A percentile compares a stretch with the other conserved stretches of the same genome.
Evolutionary conservation across 2,329 filamentous ascomycete genomes (phyloP).

Genomic region (Pestalotiopsis sp.): DNA sequence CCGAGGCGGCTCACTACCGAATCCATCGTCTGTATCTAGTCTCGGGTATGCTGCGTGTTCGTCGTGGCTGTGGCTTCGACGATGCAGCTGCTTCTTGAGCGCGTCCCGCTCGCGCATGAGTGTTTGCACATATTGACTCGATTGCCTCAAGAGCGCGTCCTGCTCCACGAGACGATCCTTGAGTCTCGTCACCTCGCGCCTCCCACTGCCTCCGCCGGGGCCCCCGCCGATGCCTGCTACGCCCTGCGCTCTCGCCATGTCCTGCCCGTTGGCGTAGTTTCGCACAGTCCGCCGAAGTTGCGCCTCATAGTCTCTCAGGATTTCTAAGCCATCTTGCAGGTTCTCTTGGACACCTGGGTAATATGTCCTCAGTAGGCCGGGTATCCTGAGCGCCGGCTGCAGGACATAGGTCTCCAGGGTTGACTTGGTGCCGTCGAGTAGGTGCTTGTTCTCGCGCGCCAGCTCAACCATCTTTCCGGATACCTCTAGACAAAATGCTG

Average conservation of each 20-base stretch:
- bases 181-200: slow-evolving; percentile 16
- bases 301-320: slow-evolving; percentile 17
- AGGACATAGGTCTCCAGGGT: slow-evolving; percentile 19
- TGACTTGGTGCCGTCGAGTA: slow-evolving; percentile 12
- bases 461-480: slow-evolving; percentile 19
- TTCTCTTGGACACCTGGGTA: slow-evolving; percentile 16
- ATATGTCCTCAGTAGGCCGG: slow-evolving; percentile 15
- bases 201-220: neutral
- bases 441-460: slow-evolving; percentile 21
- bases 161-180: slow-evolving; percentile 23
- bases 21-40: neutral
- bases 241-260: slow-evolving; percentile 16
- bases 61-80: neutral
- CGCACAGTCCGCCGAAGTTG: slow-evolving; percentile 15
- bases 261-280: slow-evolving; percentile 16
- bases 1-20: neutral
- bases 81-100: slow-evolving; percentile 17
- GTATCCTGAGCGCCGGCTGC: slow-evolving; percentile 16
- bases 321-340: slow-evolving; percentile 11
- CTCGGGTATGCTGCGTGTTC: neutral
- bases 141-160: slow-evolving; percentile 20
- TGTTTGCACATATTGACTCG: slow-evolving; percentile 17
- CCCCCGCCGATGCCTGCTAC: neutral
- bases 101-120: slow-evolving; percentile 20
- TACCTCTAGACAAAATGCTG: slow-evolving; percentile 17